A percentile compares a stretch with the other conserved stretches of the same genome.
Evolutionary conservation across 2,329 filamentous ascomycete genomes (phyloP).

Genomic region (Ophiostoma fasciatum): DNA sequence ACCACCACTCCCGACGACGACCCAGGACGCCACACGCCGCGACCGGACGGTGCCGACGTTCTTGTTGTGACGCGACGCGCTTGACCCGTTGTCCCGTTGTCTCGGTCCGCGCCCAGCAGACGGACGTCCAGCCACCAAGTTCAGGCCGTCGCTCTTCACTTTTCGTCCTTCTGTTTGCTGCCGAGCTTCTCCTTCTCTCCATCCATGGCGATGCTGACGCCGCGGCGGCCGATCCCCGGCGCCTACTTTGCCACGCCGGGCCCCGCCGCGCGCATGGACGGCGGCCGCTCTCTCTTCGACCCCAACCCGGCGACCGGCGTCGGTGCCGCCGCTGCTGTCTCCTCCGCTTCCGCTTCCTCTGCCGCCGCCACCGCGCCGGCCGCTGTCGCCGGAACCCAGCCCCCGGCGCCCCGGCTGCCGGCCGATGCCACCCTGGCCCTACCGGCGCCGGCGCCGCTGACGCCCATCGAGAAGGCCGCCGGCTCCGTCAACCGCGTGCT

Average conservation of each 20-base stretch:
- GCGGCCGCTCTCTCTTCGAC: slow-evolving; percentile 35
- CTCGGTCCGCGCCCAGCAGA: no score
- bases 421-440: slow-evolving; percentile 27
- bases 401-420: no score
- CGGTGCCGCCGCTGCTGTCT: no score
- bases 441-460: slow-evolving; percentile 19
- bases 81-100: no score
- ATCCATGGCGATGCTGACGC: slow-evolving; percentile 47
- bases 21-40: no score
- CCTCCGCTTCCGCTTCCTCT: background rate
- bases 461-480: slow-evolving; percentile 64
- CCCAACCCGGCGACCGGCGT: slow-evolving; percentile 13
- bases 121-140: no score
- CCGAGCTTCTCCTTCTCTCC: no score
- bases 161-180: no score
- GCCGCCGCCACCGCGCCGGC: background rate
- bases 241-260: slow-evolving; percentile 65
- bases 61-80: no score
- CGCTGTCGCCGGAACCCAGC: background rate
- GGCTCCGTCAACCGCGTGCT: slow-evolving; percentile 70
- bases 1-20: no score
- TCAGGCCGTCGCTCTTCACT: no score
- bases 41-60: no score
- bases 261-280: slow-evolving; percentile 32
- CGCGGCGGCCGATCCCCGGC: slow-evolving; percentile 59